Evolutionary conservation across 371 early-diverging fungal genomes (phyloP), one percentile per base, ranked within the genome.

Genomic region (Mucor lusitanicus): DNA sequence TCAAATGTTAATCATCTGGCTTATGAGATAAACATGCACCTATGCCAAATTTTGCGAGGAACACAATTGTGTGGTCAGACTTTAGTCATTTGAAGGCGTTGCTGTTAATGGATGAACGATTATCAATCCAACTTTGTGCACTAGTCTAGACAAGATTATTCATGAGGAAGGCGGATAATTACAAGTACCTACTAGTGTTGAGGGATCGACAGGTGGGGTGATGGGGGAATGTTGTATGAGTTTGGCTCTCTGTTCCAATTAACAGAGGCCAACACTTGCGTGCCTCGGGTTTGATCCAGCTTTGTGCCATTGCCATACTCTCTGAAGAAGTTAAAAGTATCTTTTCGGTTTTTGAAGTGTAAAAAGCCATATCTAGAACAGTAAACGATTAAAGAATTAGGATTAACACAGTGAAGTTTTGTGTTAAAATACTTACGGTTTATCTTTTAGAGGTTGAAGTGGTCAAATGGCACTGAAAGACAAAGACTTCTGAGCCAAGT

Each of bases 311-410:
- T 62, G 6, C 62, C 53, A 48, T 62, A 50, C 30, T 50, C 53
- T 32, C 53, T 19, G 21, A 62, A 62, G 33, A 48, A 50, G 19
- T 21, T 62, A 12, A 19, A 50, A n/a, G 62, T 21, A 23, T 59
- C 23, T 21, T 59, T 19, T 39, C 39, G 37, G 3, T 39, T 21
- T 17, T 17, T 11, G 25, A 63, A 63, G 39, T 63, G 63, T 25
- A 55, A 15, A 55, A 63, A 55, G 5, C 55, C 63, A 63, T 54
- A 63, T 54, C 63, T 55, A 63, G 55, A 53, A 37, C 55, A 63
- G 55, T 55, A 63, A 33, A 63, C 28, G 63, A 37, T 40, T 40
- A 63, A 55, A 55, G 53, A 27, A 25, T 39, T 55, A 39, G 23
- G 63, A 35, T 35, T 1, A 33, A 30, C 30, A 28, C 54, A 53